Conservation (phyloP, 2,329 filamentous ascomycete species). For the Periconia macrospinosa region DNA sequence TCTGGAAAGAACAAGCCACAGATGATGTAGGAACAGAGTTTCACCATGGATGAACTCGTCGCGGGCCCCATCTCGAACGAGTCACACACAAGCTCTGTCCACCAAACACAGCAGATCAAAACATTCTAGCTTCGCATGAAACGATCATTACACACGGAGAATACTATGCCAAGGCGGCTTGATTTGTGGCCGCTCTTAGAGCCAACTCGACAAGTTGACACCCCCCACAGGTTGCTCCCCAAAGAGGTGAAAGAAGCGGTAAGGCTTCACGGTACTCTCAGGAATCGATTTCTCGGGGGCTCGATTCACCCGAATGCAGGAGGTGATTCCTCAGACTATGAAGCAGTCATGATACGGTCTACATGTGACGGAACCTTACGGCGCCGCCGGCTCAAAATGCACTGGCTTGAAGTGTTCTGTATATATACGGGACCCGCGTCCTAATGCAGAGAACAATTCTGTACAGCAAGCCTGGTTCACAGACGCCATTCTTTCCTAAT, state of each 20-base stretch:
- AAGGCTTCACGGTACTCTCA: conserved; percentile 12
- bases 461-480: conserved; percentile 35
- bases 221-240: conserved; percentile 6
- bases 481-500: conserved; percentile 30
- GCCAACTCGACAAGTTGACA: conserved; percentile 14
- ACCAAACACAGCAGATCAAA: conserved; percentile 26
- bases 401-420: conserved; percentile 13
- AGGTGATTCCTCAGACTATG: conserved; percentile 14
- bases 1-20: conserved; percentile 6
- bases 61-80: conserved; percentile 12
- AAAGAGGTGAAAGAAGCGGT: conserved; percentile 10
- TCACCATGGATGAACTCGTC: conserved; percentile 14
- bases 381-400: conserved; percentile 13
- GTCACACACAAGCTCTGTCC: conserved; percentile 24
- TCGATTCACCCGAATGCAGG: conserved; percentile 18
- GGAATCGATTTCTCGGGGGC: conserved; percentile 14
- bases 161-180: conserved; percentile 22
- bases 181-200: conserved; percentile 19
- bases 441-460: conserved; percentile 13
- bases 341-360: conserved; percentile 22
- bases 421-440: conserved; percentile 27
- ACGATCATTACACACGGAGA: conserved; percentile 26
- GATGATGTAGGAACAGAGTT: conserved; percentile 10
- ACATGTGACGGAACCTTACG: conserved; percentile 13
- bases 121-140: conserved; percentile 29